Conservation (phyloP, 805 yeast genomes). For the Barnettozyma californica region DNA sequence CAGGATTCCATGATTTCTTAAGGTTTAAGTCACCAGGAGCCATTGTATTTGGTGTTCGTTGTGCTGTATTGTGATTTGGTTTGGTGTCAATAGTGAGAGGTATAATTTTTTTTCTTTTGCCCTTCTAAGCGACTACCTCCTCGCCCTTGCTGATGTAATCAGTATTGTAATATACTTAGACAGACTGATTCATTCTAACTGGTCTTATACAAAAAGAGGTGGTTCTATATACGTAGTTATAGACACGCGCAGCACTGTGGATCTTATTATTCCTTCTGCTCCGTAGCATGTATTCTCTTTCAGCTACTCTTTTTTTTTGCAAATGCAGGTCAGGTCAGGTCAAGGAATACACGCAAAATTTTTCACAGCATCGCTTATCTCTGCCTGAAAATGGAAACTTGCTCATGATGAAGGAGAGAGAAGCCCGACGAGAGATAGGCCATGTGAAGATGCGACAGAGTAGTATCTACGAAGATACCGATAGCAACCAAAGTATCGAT, state of each 20-base stretch:
- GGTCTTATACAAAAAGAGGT: too few species aligned
- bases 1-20: slow-evolving; percentile 97
- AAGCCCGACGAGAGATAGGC: neutral
- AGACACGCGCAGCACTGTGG: too few species aligned
- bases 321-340: too few species aligned
- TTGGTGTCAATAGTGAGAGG: too few species aligned
- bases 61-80: too few species aligned
- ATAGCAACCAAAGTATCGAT: neutral
- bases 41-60: slow-evolving; percentile 21
- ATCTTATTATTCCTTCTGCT: neutral
- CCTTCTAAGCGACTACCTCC: neutral
- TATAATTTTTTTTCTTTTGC: too few species aligned
- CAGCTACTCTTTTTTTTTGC: too few species aligned
- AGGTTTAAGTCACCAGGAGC: slow-evolving; percentile 79
- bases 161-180: too few species aligned
- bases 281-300: neutral
- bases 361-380: neutral
- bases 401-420: neutral
- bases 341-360: too few species aligned
- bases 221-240: too few species aligned
- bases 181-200: too few species aligned
- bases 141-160: neutral
- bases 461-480: neutral
- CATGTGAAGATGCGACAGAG: neutral
- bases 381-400: neutral